Evolutionary conservation across 2,329 filamentous ascomycete genomes (phyloP).

Genomic region (Pseudocercospora eumusae): DNA sequence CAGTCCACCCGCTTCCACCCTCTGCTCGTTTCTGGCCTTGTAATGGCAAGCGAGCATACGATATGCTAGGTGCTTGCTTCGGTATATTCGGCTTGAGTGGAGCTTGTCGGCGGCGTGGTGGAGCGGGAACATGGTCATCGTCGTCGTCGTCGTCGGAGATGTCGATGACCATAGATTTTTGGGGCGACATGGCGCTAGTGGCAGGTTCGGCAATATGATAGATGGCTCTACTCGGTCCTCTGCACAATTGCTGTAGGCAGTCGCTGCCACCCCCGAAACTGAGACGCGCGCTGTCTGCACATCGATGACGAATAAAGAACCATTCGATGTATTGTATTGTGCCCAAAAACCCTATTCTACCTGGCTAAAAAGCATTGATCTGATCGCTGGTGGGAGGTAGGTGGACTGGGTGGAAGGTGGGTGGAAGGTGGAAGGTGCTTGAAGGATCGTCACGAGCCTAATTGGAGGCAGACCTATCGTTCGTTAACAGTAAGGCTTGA

Average conservation of each 20-base stretch:
- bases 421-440: no score
- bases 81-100: neutral
- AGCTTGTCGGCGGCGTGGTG: no score
- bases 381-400: no score
- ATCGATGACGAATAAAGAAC: constrained; percentile 3
- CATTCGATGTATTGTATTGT: neutral
- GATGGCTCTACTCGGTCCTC: neutral
- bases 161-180: neutral
- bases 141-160: neutral
- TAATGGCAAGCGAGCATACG: neutral
- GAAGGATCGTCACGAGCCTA: no score
- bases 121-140: neutral
- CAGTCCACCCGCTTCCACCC: no score
- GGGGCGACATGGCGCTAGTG: neutral
- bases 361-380: neutral
- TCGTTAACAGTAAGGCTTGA: no score
- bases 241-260: neutral
- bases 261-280: constrained; percentile 1
- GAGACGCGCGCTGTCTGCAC: neutral
- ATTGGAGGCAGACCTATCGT: no score
- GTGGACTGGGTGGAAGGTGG: no score
- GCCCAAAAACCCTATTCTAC: neutral
- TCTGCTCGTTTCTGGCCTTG: neutral
- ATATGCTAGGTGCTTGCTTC: neutral
- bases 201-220: neutral